Percentiles rank a stretch among this genome's conserved stretches.
These are phyloP conservation scores for Tricholoma sp. DNA, from an alignment of 768 basidiomycete species.

Conservation along the genomic window DNA sequence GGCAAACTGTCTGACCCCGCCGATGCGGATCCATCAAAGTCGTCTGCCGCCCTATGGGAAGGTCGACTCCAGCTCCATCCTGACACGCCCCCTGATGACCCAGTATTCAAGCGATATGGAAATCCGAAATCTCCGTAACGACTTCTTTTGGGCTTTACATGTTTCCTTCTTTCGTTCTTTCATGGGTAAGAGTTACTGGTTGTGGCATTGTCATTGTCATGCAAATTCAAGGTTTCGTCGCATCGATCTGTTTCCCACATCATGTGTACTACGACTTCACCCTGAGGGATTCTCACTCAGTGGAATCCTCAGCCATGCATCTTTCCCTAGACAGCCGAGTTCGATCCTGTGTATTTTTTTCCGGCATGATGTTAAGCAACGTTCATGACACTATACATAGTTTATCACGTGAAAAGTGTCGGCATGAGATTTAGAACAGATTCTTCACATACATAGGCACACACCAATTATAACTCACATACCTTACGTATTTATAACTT, in stretches of 20 bases:
- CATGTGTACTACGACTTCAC: not conserved
- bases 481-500: no score
- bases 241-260: not conserved
- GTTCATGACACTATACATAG: no score
- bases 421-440: no score
- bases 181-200: not conserved
- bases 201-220: not conserved
- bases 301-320: no score
- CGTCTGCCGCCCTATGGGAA: conserved; percentile 79
- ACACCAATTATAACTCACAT: no score
- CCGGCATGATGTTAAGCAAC: no score
- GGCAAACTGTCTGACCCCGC: conserved; percentile 72
- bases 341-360: no score
- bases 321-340: no score
- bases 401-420: no score
- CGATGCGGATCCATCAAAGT: conserved; percentile 69
- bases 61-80: conserved; percentile 88
- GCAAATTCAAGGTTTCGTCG: not conserved
- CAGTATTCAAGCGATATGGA: conserved; percentile 31
- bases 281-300: no score
- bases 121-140: not conserved
- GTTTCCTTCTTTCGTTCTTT: not conserved
- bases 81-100: conserved; percentile 70
- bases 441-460: no score
- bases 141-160: not conserved